These are phyloP conservation scores for Solanum arcanum DNA, from an alignment of 257 asterid genomes.

Conservation along the genomic window DNA sequence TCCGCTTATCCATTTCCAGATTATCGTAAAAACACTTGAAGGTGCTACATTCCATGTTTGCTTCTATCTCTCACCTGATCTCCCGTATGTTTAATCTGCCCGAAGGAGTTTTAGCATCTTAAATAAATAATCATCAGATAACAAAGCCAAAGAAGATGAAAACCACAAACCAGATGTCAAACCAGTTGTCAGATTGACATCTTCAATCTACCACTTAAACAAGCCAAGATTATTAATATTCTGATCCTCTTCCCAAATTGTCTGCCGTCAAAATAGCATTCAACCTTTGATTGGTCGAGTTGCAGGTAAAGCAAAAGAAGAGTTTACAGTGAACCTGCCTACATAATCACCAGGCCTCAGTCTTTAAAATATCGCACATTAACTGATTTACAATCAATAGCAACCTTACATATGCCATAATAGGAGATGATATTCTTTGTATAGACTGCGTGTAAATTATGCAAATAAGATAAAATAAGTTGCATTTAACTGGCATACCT, in stretches of 20 bases:
- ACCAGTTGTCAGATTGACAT: neutral
- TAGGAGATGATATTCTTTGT: neutral
- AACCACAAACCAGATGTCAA: neutral
- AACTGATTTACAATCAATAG: neutral
- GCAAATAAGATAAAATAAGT: neutral
- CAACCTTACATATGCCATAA: neutral
- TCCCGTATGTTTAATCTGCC: neutral
- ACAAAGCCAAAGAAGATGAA: neutral
- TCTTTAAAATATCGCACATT: neutral
- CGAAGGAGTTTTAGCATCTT: neutral
- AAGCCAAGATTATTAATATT: neutral
- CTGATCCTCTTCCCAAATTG: neutral
- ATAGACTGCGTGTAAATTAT: neutral
- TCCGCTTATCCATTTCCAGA: neutral
- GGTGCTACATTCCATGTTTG: neutral
- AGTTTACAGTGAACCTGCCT: neutral
- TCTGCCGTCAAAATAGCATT: neutral
- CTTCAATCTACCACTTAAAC: neutral
- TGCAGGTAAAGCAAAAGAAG: neutral
- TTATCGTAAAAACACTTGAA: neutral
- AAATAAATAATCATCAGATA: neutral
- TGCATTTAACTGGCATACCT: conserved; percentile 32
- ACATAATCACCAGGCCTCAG: neutral
- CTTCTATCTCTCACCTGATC: neutral
- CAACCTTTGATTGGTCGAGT: neutral